Base-by-base conservation (phyloP, 2,329 filamentous ascomycete species). In the Knufia petricola region DNA sequence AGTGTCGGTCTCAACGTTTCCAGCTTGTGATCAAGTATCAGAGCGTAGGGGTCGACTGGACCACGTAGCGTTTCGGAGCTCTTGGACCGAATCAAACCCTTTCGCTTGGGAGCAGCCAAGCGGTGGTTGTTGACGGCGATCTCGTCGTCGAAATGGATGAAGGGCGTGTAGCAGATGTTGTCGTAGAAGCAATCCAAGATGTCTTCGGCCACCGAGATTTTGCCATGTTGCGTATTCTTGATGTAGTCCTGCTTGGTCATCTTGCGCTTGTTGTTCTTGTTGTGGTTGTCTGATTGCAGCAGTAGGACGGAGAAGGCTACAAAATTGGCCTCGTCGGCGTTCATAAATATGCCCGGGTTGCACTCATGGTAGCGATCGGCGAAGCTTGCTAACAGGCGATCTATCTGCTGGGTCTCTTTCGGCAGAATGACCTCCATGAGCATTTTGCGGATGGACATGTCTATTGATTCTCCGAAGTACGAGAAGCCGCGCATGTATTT, bases 181-280 rank as follows among this genome's bases (percentile, higher is more conserved):
- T 98, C 92, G 68, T 96, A 98, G 63, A 98, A 94, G 63, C 90
- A 95, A 60, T 88, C 88, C 12, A 96, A 73, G 36, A 96, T 85
- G 56, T 96, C 90, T 56, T 94, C 86, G 2, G 58, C 51, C 8
- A 59, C 54, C 46, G 85, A 86, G n/a, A 96, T 85, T 12, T 87
- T 87, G 63, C 96, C 89, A 2, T 86, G 88, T 19, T 81, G 82
- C 0, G 89, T 94, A 63, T 96, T 96, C 66, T 94, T 95, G 58
- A 96, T 76, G 66, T 98, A 98, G 61, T 96, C 92, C 0, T 77
- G 70, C 63, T 94, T 94, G 62, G 94, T 88, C 92, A 98, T 98
- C 68, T 98, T 98, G 65, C 92, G 79, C 69, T 96, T 96, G 70
- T 96, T 96, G 71, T 96, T 98, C 68, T 94, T 95, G 73, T 98